phyloP scores from a whole-genome alignment of 768 basidiomycete species.

The Dendrothele bispora region DNA sequence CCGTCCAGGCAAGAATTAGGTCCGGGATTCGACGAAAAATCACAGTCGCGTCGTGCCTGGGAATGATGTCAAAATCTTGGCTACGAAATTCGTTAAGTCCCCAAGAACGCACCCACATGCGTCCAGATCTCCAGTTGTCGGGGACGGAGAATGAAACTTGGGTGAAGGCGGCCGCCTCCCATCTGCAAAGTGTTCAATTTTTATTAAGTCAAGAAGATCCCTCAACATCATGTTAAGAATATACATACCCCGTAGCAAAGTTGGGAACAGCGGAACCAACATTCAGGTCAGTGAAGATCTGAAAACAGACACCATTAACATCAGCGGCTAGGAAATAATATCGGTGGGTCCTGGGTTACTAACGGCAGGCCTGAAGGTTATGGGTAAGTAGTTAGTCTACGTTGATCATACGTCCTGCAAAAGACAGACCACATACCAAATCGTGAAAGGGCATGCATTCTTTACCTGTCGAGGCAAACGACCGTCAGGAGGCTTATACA shows the following conservation, averaged over 20 bases:
- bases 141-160: conserved; percentile 44
- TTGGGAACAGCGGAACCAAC: conserved; percentile 36
- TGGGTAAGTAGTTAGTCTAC: conserved; percentile 14
- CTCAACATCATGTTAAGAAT: background rate
- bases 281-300: conserved; percentile 44
- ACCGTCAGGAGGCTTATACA: background rate
- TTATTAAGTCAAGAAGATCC: background rate
- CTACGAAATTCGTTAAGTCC: too few relatives aligned
- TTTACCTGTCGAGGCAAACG: conserved; percentile 5
- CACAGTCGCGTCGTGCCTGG: conserved; percentile 65
- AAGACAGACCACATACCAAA: conserved; percentile 38
- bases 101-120: conserved; percentile 41
- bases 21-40: conserved; percentile 53
- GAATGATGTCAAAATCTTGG: background rate
- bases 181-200: conserved; percentile 17
- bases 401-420: background rate
- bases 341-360: too few relatives aligned
- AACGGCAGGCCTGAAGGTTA: conserved; percentile 12
- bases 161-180: conserved; percentile 12
- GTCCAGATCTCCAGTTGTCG: conserved; percentile 45
- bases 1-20: conserved; percentile 66
- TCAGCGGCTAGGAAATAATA: too few relatives aligned
- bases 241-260: conserved; percentile 24
- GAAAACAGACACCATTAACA: too few relatives aligned
- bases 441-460: conserved; percentile 41